Conservation (phyloP, 2,329 filamentous ascomycete species). For the Decorospora gaudefroyi region DNA sequence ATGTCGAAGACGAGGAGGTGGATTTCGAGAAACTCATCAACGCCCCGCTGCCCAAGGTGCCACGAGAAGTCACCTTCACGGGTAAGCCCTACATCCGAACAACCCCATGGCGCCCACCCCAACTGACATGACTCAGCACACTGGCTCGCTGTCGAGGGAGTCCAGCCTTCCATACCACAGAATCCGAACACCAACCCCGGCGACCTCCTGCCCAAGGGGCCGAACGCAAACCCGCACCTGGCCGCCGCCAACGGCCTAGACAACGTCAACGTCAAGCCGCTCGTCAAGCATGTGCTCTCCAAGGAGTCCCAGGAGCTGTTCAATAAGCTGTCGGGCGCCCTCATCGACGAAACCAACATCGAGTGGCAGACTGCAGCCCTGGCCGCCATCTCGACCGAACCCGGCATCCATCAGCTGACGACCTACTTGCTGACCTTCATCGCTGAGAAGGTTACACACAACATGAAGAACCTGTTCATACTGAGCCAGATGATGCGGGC, state of each 20-base stretch:
- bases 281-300: conserved; percentile 93
- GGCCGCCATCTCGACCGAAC: conserved; percentile 82
- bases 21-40: conserved; percentile 99
- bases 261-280: conserved; percentile 79
- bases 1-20: conserved; percentile 97
- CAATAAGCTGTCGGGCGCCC: conserved; percentile 86
- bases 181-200: conserved; percentile 90
- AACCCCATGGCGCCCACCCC: not conserved
- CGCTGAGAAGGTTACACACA: conserved; percentile 93
- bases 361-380: conserved; percentile 85
- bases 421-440: conserved; percentile 98
- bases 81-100: conserved; percentile 56
- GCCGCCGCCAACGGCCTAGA: conserved; percentile 83
- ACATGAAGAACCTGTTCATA: conserved; percentile 85
- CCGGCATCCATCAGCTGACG: conserved; percentile 90
- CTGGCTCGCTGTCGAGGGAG: conserved; percentile 96
- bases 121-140: conserved; percentile 64
- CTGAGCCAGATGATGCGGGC: conserved; percentile 92
- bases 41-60: conserved; percentile 90
- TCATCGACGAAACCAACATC: conserved; percentile 85
- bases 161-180: conserved; percentile 93
- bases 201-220: conserved; percentile 86
- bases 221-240: conserved; percentile 82
- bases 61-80: conserved; percentile 88
- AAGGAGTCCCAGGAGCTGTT: conserved; percentile 97